A percentile compares a stretch with the other conserved stretches of the same genome.
These are phyloP conservation scores for Nepenthes gracilis DNA, from an alignment of 148 eudicot genomes.

Conservation along the genomic window DNA sequence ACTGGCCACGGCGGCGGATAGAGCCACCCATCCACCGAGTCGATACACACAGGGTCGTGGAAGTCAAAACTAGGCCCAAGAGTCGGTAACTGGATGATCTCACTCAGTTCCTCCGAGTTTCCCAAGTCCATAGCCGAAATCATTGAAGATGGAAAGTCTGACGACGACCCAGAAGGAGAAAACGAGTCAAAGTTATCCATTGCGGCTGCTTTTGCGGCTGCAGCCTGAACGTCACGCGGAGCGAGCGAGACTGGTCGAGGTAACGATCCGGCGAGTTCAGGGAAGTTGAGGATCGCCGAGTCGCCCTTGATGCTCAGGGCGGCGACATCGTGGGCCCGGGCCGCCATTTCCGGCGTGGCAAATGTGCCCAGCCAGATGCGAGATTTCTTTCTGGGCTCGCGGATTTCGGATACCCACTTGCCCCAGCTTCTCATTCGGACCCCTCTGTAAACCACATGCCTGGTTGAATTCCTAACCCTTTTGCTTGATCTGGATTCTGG, in stretches of 20 bases:
- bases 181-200: conserved; percentile 35
- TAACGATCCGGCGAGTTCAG: conserved; percentile 40
- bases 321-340: conserved; percentile 79
- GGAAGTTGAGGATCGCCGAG: conserved; percentile 69
- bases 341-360: conserved; percentile 73
- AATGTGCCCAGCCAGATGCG: conserved; percentile 89
- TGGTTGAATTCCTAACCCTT: background rate
- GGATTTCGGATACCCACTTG: conserved; percentile 85
- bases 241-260: conserved; percentile 53
- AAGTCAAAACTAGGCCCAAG: conserved; percentile 34
- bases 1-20: conserved; percentile 26
- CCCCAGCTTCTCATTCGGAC: conserved; percentile 72
- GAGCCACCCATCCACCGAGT: conserved; percentile 31
- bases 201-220: conserved; percentile 66
- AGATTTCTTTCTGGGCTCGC: conserved; percentile 61
- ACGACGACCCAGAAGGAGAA: conserved; percentile 6
- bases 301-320: conserved; percentile 67
- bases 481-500: too few species aligned
- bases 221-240: conserved; percentile 74
- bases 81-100: conserved; percentile 67
- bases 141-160: conserved; percentile 6
- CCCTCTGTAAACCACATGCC: conserved; percentile 56
- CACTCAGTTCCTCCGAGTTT: conserved; percentile 27
- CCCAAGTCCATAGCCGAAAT: conserved; percentile 17
- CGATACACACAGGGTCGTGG: conserved; percentile 28